Percentiles rank a stretch among this genome's conserved stretches.
Evolutionary conservation across 2,329 filamentous ascomycete species (phyloP).

Genomic region (Trichoderma gracile): DNA sequence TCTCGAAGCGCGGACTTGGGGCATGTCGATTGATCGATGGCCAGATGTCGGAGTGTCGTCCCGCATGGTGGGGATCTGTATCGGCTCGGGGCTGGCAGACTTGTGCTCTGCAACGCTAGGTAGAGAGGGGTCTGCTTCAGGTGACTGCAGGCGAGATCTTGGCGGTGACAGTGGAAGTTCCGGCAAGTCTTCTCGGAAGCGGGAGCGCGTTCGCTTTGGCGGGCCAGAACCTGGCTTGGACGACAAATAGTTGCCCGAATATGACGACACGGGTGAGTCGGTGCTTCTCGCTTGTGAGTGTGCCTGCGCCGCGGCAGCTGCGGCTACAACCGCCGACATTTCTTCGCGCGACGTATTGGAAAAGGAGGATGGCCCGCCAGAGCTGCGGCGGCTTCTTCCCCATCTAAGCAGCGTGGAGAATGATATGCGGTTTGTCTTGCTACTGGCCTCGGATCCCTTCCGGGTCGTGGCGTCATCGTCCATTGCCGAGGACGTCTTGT

Average conservation of each 20-base stretch:
- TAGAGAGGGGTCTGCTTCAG: constrained; percentile 58
- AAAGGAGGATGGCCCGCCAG: constrained; percentile 71
- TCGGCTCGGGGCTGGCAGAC: constrained; percentile 32
- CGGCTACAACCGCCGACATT: constrained; percentile 52
- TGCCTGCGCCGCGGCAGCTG: constrained; percentile 39
- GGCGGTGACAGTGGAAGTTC: constrained; percentile 85
- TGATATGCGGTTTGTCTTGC: constrained; percentile 48
- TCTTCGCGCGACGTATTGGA: constrained; percentile 90
- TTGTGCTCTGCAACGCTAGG: constrained; percentile 37
- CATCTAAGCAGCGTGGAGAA: constrained; percentile 78
- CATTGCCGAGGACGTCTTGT: constrained; percentile 39
- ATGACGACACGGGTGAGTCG: constrained; percentile 11
- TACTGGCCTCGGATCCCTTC: constrained; percentile 57
- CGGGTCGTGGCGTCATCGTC: constrained; percentile 53
- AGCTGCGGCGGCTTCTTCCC: constrained; percentile 58
- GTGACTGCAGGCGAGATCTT: constrained; percentile 77
- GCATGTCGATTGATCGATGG: constrained; percentile 42
- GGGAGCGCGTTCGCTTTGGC: constrained; percentile 81
- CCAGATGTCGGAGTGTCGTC: constrained; percentile 51
- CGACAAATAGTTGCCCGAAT: constrained; percentile 34
- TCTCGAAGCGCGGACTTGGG: constrained; percentile 30
- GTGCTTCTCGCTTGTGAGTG: constrained; percentile 34
- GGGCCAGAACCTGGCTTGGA: constrained; percentile 46
- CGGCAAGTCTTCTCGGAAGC: constrained; percentile 88
- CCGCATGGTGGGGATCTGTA: constrained; percentile 36